These are phyloP conservation scores for Globisporangium radiosum DNA, from an alignment of 352 stramenopile genomes.

Conservation along the genomic window DNA sequence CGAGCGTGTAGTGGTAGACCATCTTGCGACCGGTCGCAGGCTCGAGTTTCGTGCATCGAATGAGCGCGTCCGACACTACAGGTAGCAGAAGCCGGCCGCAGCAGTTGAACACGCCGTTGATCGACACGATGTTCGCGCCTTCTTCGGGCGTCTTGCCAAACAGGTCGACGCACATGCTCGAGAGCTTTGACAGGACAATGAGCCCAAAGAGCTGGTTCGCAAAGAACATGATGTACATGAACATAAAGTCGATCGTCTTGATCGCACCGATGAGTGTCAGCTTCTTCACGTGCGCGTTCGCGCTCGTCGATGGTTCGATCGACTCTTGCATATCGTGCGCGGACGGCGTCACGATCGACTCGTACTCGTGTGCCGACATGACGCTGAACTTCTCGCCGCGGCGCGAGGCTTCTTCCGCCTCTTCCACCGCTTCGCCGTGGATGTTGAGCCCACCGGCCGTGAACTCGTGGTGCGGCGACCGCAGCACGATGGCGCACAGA, in stretches of 20 bases:
- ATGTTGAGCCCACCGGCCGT: constrained; percentile 48
- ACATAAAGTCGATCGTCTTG: constrained; percentile 49
- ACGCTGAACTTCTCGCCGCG: constrained; percentile 35
- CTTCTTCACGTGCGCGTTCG: constrained; percentile 38
- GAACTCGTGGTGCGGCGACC: constrained; percentile 42
- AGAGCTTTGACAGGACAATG: constrained; percentile 58
- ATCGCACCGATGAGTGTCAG: constrained; percentile 46
- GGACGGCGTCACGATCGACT: constrained; percentile 33
- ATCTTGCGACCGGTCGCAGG: constrained; percentile 46
- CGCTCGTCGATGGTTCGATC: constrained; percentile 17
- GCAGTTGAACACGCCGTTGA: constrained; percentile 60
- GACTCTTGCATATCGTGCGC: constrained; percentile 24
- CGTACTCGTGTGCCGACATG: constrained; percentile 37
- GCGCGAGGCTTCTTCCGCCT: constrained; percentile 25
- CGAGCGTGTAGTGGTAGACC: constrained; percentile 56
- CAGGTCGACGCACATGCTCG: constrained; percentile 42
- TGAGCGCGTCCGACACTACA: constrained; percentile 34
- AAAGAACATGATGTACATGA: constrained; percentile 69
- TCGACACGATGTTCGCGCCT: constrained; percentile 42
- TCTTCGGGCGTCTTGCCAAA: constrained; percentile 35
- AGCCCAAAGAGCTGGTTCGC: constrained; percentile 56
- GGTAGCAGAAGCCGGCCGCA: constrained; percentile 42
- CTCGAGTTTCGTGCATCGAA: constrained; percentile 33
- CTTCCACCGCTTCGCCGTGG: constrained; percentile 37
- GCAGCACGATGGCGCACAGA: constrained; percentile 33